Evolutionary conservation across 2,329 filamentous ascomycete species (phyloP), one percentile per base, ranked within the genome.

Genomic region (Trichocomaceae sp.): DNA sequence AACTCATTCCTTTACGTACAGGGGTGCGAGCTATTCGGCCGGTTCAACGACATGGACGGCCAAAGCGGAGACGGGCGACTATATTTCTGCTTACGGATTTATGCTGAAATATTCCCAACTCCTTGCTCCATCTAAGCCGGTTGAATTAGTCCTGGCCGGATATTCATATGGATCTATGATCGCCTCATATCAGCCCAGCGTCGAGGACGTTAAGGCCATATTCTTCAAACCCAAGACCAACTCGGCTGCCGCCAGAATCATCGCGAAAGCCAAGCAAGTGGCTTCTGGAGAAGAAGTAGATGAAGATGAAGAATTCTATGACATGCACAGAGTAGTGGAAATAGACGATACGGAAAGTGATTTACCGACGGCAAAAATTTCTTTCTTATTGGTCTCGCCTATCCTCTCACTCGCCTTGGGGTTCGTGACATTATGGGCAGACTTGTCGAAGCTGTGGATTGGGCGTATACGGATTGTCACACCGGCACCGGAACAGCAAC

Each of bases 111-210:
- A 95, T 64, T 72, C 90, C 41, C 52, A 58, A 20, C 55, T 62
- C 23, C 51, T 54, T 17, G 55, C 6, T 1, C 55, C 53, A 4
- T 37, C 37, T 3, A 56, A 56, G 19, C 33, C 29, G 37, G 42
- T 57, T 39, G 56, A 57, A 12, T n/a, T 57, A 19, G 23, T 96
- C 5, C 75, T 93, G 6, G 86, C 81, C 1, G 91, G 91, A 12
- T 96, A 96, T 69, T 96, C 90, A 0, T 96, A 96, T 69, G 93
- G 93, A 44, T 88, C 90, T 4, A 80, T 96, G 65, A 82, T 97
- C 39, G 84, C 89, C 2, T 83, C 81, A 0, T 83, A 86, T 55
- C 78, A 95, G 0, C 88, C 90, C 0, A 59, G 68, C 8, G 58
- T 85, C 35, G 68, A 75, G 10, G 70, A 76, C 0, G 81, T 95